phyloP scores from a whole-genome alignment of 2,329 filamentous ascomycete species.

The Claviceps pusilla region DNA sequence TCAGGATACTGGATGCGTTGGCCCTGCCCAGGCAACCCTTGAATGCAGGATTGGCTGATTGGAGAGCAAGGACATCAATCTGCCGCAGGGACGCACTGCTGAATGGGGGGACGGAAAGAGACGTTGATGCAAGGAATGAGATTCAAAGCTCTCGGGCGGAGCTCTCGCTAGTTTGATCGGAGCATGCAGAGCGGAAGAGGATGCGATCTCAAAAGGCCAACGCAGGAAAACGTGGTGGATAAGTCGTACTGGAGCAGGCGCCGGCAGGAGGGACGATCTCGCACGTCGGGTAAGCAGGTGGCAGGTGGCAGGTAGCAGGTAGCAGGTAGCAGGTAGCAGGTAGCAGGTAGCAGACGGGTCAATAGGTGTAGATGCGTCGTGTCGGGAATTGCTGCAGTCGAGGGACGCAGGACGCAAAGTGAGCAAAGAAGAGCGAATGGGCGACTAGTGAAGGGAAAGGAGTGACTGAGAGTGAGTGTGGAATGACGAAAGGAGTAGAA shows the following conservation, averaged over 20 bases:
- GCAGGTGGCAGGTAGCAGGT: background rate
- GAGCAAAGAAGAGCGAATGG: background rate
- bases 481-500: slow-evolving; percentile 10
- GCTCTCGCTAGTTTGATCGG: slow-evolving; percentile 18
- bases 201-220: slow-evolving; percentile 3
- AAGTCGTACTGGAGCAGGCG: background rate
- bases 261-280: background rate
- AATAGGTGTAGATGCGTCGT: background rate
- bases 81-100: slow-evolving; percentile 11
- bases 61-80: slow-evolving; percentile 3
- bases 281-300: background rate
- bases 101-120: slow-evolving; percentile 2
- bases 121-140: background rate
- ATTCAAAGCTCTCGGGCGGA: slow-evolving; percentile 15
- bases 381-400: slow-evolving; percentile 5
- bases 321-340: too few relatives aligned
- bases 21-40: slow-evolving; percentile 1
- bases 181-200: slow-evolving; percentile 19
- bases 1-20: background rate
- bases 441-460: slow-evolving; percentile 17
- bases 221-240: slow-evolving; percentile 1
- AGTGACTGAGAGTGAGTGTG: slow-evolving; percentile 24
- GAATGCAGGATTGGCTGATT: background rate
- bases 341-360: too few relatives aligned
- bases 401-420: slow-evolving; percentile 8